Conservation (phyloP, 352 stramenopile species). For the Phytopythium cucurbitacearum region DNA sequence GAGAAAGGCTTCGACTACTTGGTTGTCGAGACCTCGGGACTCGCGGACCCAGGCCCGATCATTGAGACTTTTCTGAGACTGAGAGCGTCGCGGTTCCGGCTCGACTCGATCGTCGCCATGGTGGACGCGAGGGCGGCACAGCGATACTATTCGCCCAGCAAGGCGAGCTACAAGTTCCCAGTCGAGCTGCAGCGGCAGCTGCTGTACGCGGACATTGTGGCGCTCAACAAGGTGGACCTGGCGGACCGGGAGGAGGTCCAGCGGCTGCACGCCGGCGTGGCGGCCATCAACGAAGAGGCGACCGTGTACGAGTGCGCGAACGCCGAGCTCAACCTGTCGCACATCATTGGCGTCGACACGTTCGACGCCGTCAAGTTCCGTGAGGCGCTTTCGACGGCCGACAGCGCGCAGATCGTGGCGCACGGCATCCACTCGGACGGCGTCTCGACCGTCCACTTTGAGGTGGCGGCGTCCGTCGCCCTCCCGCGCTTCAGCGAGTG, state of each 20-base stretch:
- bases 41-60: slow-evolving; percentile 96
- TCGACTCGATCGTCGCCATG: slow-evolving; percentile 96
- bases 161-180: slow-evolving; percentile 29
- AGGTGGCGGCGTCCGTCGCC: slow-evolving; percentile 43
- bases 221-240: slow-evolving; percentile 72
- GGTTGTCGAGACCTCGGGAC: slow-evolving; percentile 96
- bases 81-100: slow-evolving; percentile 85
- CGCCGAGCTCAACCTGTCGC: slow-evolving; percentile 38
- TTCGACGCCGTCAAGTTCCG: slow-evolving; percentile 69
- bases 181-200: slow-evolving; percentile 62
- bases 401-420: slow-evolving; percentile 6
- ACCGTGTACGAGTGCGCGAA: slow-evolving; percentile 40
- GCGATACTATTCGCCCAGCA: slow-evolving; percentile 25
- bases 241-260: slow-evolving; percentile 26
- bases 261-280: slow-evolving; percentile 28
- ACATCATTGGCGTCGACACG: slow-evolving; percentile 66
- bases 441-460: slow-evolving; percentile 52
- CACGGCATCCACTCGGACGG: slow-evolving; percentile 42
- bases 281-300: slow-evolving; percentile 44
- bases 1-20: slow-evolving; percentile 94
- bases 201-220: slow-evolving; percentile 65
- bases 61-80: slow-evolving; percentile 96
- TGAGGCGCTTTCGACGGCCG: slow-evolving; percentile 8
- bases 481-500: slow-evolving; percentile 52
- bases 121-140: slow-evolving; percentile 86